Conservation (phyloP, 1,284 basidiomycete genomes). For the Naganishia cerealis region DNA sequence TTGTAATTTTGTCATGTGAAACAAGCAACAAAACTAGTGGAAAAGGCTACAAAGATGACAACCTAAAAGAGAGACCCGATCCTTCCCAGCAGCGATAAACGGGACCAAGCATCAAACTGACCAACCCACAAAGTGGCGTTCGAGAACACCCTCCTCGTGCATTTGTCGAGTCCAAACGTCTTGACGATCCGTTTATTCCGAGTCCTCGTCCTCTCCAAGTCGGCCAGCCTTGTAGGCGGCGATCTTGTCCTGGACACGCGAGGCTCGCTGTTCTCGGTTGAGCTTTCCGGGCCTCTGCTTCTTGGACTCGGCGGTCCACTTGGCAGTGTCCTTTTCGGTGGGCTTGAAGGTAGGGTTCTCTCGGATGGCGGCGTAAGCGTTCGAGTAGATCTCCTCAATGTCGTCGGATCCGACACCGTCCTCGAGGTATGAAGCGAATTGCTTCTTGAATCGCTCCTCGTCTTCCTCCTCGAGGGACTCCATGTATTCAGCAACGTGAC, state of each 20-base stretch:
- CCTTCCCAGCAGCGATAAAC: slow-evolving; percentile 5
- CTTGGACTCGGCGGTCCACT: slow-evolving; percentile 85
- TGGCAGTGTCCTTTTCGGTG: slow-evolving; percentile 77
- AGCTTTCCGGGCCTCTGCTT: slow-evolving; percentile 74
- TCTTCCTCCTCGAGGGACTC: slow-evolving; percentile 99
- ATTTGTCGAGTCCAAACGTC: neutral
- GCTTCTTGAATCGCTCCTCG: slow-evolving; percentile 99
- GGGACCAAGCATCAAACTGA: neutral
- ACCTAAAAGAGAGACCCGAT: slow-evolving; percentile 5
- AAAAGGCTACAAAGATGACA: slow-evolving; percentile 17
- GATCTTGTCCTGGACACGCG: slow-evolving; percentile 77
- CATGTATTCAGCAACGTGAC: slow-evolving; percentile 99
- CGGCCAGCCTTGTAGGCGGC: slow-evolving; percentile 72
- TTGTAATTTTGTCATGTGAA: slow-evolving; percentile 1
- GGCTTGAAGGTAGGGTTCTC: slow-evolving; percentile 90
- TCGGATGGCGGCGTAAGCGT: slow-evolving; percentile 89
- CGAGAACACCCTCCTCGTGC: neutral
- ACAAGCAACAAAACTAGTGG: neutral
- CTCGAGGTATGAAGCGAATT: slow-evolving; percentile 91
- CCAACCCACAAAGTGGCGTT: neutral
- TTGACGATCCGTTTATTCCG: slow-evolving; percentile 40
- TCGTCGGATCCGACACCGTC: slow-evolving; percentile 95
- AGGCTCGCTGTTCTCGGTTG: slow-evolving; percentile 74
- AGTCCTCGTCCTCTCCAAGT: slow-evolving; percentile 54
- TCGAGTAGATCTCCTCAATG: slow-evolving; percentile 92